Conservation (phyloP, 108 stramenopile genomes). For the Schizochytrium sp. region DNA sequence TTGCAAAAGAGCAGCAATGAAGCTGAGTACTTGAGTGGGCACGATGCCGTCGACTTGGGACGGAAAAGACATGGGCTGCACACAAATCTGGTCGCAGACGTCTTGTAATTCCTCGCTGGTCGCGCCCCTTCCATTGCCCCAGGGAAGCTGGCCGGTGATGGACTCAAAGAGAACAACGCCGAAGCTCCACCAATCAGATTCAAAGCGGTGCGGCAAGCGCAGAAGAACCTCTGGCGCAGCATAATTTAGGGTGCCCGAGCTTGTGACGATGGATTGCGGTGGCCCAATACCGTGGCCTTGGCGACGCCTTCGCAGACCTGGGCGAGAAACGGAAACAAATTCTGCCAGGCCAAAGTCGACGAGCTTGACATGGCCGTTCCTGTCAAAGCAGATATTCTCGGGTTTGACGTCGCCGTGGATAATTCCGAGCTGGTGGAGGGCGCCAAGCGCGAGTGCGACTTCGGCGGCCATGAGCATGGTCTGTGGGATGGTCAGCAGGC, state of each 20-base stretch:
- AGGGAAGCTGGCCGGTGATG: neutral
- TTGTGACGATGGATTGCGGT: neutral
- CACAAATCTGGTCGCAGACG: too few species aligned
- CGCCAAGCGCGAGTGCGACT: neutral
- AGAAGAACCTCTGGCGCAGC: neutral
- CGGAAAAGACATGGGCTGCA: too few species aligned
- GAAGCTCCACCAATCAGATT: neutral
- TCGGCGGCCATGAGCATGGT: neutral
- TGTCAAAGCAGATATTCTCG: slow-evolving; percentile 71
- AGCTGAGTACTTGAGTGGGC: too few species aligned
- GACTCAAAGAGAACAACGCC: neutral
- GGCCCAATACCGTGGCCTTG: too few species aligned
- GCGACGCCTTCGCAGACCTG: too few species aligned
- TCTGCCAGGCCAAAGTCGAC: slow-evolving; percentile 87
- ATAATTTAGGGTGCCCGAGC: neutral
- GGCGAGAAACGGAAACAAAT: slow-evolving; percentile 15
- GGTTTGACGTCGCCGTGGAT: slow-evolving; percentile 93
- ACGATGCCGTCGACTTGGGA: too few species aligned
- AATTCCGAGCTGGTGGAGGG: slow-evolving; percentile 69
- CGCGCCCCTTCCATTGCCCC: neutral
- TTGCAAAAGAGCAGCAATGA: too few species aligned
- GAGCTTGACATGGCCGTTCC: slow-evolving; percentile 70
- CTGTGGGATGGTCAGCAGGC: neutral
- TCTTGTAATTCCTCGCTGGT: too few species aligned
- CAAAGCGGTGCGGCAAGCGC: neutral